These are phyloP conservation scores for Fusarium musae DNA, from an alignment of 2,329 filamentous ascomycete species.

Conservation along the genomic window DNA sequence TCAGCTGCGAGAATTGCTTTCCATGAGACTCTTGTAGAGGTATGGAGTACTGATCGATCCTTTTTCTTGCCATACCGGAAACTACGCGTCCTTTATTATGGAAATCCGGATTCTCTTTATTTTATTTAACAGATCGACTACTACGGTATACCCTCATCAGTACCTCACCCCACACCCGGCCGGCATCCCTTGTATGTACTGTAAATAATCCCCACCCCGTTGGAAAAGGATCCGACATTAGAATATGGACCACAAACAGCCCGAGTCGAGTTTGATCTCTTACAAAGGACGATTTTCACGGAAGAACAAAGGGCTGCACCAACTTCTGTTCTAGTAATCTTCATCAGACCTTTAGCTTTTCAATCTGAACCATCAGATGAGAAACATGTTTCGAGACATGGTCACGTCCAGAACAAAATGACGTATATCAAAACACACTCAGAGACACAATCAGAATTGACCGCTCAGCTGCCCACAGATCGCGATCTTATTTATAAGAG, in stretches of 20 bases:
- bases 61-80: neutral
- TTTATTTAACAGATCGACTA: neutral
- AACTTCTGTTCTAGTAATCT: neutral
- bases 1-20: neutral
- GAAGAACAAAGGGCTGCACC: neutral
- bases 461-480: conserved; percentile 31
- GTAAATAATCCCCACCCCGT: neutral
- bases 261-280: neutral
- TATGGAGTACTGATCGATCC: neutral
- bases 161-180: neutral
- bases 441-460: conserved; percentile 13
- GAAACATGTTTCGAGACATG: conserved; percentile 24
- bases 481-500: conserved; percentile 21
- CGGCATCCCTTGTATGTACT: conserved; percentile 9
- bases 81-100: neutral
- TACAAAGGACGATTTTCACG: neutral
- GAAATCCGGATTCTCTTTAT: neutral
- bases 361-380: conserved; percentile 18
- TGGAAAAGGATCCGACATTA: neutral
- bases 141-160: neutral
- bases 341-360: neutral
- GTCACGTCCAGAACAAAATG: conserved; percentile 28
- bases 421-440: conserved; percentile 20
- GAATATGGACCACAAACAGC: neutral
- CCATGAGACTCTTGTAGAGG: neutral